Percentiles rank a stretch among this genome's conserved stretches.
These are phyloP conservation scores for Aspergillus cristatus DNA, from an alignment of 495 filamentous ascomycete genomes.

Conservation along the genomic window DNA sequence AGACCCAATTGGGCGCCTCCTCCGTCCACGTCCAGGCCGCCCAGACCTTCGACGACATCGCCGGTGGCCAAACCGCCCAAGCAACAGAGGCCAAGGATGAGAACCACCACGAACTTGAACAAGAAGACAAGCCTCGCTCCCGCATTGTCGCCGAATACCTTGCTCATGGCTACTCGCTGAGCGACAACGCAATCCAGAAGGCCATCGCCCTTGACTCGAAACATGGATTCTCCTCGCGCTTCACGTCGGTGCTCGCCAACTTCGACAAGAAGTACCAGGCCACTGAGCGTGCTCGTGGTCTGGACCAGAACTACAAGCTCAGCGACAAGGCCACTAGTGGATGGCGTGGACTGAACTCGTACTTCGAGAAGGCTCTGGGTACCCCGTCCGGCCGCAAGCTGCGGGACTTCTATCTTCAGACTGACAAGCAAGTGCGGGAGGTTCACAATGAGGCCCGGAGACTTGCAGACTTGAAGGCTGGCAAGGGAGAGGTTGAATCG, in stretches of 20 bases:
- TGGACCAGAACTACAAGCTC: slow-evolving; percentile 70
- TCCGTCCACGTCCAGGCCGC: slow-evolving; percentile 69
- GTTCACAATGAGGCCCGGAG: slow-evolving; percentile 85
- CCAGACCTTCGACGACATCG: slow-evolving; percentile 54
- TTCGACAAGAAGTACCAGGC: slow-evolving; percentile 80
- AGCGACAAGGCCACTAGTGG: slow-evolving; percentile 52
- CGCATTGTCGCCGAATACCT: slow-evolving; percentile 95
- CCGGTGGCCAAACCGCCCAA: slow-evolving; percentile 37
- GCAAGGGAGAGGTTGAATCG: slow-evolving; percentile 32
- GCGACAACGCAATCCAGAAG: slow-evolving; percentile 72
- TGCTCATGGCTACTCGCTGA: slow-evolving; percentile 82
- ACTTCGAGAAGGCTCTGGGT: slow-evolving; percentile 85
- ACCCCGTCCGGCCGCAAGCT: slow-evolving; percentile 82
- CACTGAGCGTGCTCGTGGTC: slow-evolving; percentile 62
- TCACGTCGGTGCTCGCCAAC: slow-evolving; percentile 59
- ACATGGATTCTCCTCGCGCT: slow-evolving; percentile 72
- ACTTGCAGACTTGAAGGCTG: slow-evolving; percentile 76
- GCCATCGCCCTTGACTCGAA: slow-evolving; percentile 86
- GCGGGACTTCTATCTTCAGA: slow-evolving; percentile 72
- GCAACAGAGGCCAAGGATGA: slow-evolving; percentile 44
- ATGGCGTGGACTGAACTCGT: slow-evolving; percentile 60
- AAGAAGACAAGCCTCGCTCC: slow-evolving; percentile 90
- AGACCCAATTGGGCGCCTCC: slow-evolving; percentile 78
- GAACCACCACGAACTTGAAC: slow-evolving; percentile 56
- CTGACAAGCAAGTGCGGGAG: slow-evolving; percentile 79